Base-by-base conservation (phyloP, 2,329 filamentous ascomycete genomes). In the Neophaeococcomyces aloes region DNA sequence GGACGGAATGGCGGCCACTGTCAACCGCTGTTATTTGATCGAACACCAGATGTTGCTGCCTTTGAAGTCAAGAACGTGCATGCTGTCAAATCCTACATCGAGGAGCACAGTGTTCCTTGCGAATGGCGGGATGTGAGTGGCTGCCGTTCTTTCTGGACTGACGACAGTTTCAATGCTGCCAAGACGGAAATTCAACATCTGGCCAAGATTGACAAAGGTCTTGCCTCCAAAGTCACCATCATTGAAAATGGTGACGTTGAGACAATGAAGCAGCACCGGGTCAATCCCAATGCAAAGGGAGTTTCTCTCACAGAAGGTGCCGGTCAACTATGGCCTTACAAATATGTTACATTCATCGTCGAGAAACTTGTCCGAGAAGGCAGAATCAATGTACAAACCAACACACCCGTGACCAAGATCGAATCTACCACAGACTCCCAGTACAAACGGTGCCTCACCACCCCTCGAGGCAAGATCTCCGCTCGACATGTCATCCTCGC, bases 331-430 rank as follows among this genome's bases (percentile, higher is more conserved):
- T 52, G 50, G 50, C 86, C 86, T 0, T 93, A 93, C 62, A 93
- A 89, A 63, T 74, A 91, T 15, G 79, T 93, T 2, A 68, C 78
- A 1, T 81, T 78, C 62, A 70, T 88, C 0, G 65, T 94, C 0
- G 76, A 84, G 57, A 61, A 66, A 8, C 69, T 85, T 0, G 41
- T 44, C 4, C 23, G 34, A 30, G 29, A 43, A 7, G 17, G 32
- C 15, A 54, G 49, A 5, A 29, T 60, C 35, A 61, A 61, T 47
- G 46, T 61, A 15, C 58, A 61, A 44, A 61, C 58, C 2, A 44
- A 49, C 13, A 61, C 59, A 6, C 54, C 57, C n/a, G 57, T 52
- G 11, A 51, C 50, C 4, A 45, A 35, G n/a, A 46, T 61, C n/a
- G 30, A 30, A 4, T 44, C 53, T 11, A 46, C 45, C 45, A 41